Percentiles rank a stretch among this genome's conserved stretches.
Conservation (phyloP, 208 protist genomes). For the Acanthamoeba healyi region DNA sequence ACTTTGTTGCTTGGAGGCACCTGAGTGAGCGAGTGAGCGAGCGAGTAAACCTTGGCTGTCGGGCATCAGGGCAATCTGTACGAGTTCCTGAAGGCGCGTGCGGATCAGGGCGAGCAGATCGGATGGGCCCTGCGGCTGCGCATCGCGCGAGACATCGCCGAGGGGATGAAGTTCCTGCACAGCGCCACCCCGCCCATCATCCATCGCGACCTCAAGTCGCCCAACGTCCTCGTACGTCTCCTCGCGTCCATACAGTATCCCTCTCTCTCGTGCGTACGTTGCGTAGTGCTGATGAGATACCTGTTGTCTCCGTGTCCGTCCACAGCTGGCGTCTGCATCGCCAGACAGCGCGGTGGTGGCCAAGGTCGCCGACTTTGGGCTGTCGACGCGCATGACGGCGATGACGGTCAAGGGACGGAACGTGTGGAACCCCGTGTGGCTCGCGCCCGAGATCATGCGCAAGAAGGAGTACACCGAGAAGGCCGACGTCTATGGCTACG, state of each 20-base stretch:
- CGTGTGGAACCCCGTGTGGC: slow-evolving; percentile 74
- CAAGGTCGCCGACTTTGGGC: slow-evolving; percentile 72
- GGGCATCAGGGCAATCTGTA: slow-evolving; percentile 65
- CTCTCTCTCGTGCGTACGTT: background rate
- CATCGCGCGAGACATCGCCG: slow-evolving; percentile 75
- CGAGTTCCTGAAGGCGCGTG: slow-evolving; percentile 51
- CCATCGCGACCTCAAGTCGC: slow-evolving; percentile 78
- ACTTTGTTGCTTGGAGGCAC: background rate
- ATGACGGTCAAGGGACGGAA: slow-evolving; percentile 62
- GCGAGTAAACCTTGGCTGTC: background rate
- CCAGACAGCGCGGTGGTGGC: slow-evolving; percentile 12
- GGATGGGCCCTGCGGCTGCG: slow-evolving; percentile 52
- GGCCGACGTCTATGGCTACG: slow-evolving; percentile 68
- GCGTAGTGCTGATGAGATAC: no score
- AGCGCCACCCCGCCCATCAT: slow-evolving; percentile 65
- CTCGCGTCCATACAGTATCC: no score
- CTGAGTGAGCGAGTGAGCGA: no score
- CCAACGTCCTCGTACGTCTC: slow-evolving; percentile 75
- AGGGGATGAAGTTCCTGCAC: slow-evolving; percentile 80
- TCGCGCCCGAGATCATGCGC: slow-evolving; percentile 73
- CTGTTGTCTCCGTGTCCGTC: background rate
- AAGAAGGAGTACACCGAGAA: slow-evolving; percentile 75
- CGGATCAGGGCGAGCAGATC: slow-evolving; percentile 3
- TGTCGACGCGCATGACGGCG: slow-evolving; percentile 72
- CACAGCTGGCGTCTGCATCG: slow-evolving; percentile 58